A percentile compares a stretch with the other conserved stretches of the same genome.
phyloP scores from a whole-genome alignment of 345 rosid species.

The Balakata baccata region DNA sequence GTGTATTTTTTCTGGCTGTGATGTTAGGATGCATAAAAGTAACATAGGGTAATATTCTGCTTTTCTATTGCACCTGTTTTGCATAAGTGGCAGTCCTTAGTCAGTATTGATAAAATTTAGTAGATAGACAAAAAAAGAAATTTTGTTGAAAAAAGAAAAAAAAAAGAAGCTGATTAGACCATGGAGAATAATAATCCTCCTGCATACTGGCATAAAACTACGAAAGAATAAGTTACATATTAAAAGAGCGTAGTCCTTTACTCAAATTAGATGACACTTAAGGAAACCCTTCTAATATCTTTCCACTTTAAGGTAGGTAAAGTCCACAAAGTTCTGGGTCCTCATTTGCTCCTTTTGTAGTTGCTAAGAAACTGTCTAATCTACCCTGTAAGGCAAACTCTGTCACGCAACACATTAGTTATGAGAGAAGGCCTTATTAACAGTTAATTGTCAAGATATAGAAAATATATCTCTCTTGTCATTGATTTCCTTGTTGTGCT shows the following conservation, averaged over 20 bases:
- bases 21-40: not conserved
- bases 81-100: not conserved
- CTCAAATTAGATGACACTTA: not conserved
- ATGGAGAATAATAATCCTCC: not conserved
- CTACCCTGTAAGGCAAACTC: not conserved
- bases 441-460: not conserved
- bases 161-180: not conserved
- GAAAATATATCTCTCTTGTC: too few relatives aligned
- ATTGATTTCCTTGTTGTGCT: not conserved
- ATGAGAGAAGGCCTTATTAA: not conserved
- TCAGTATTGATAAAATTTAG: not conserved
- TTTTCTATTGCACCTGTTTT: not conserved
- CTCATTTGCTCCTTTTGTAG: not conserved
- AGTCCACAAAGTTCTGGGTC: not conserved
- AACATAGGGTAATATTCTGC: not conserved
- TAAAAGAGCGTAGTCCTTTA: not conserved
- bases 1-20: not conserved
- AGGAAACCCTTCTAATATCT: not conserved
- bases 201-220: not conserved
- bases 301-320: not conserved
- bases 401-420: not conserved
- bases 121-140: not conserved
- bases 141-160: slow-evolving; percentile 1
- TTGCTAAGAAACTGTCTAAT: not conserved
- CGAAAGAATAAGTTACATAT: not conserved